These are phyloP conservation scores for Boechera divaricarpa DNA, from an alignment of 345 rosid genomes.

Conservation along the genomic window DNA sequence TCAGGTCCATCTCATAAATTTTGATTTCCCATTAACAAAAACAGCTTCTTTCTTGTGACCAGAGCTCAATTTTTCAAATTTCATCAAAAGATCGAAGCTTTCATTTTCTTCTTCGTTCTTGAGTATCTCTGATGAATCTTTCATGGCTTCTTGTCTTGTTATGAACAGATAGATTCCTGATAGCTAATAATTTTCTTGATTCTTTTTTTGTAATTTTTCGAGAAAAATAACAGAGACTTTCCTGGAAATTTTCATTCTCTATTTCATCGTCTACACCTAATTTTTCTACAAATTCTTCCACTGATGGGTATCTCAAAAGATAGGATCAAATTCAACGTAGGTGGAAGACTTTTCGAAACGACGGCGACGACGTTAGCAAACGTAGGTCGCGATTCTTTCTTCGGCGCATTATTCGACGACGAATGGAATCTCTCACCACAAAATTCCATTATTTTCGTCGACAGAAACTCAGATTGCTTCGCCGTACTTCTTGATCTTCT, in stretches of 20 bases:
- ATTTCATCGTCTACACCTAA: not conserved
- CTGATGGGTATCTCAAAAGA: slow-evolving; percentile 78
- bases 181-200: not conserved
- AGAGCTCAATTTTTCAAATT: slow-evolving; percentile 48
- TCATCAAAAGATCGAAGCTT: slow-evolving; percentile 15
- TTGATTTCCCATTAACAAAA: slow-evolving; percentile 47
- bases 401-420: slow-evolving; percentile 82
- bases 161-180: slow-evolving; percentile 1
- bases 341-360: slow-evolving; percentile 89
- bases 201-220: slow-evolving; percentile 24
- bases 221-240: slow-evolving; percentile 2
- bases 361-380: slow-evolving; percentile 93
- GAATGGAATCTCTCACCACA: slow-evolving; percentile 64
- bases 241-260: not conserved
- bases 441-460: slow-evolving; percentile 62
- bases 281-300: slow-evolving; percentile 11
- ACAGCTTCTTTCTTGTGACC: slow-evolving; percentile 51
- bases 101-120: not conserved
- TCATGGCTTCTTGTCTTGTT: slow-evolving; percentile 15
- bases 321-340: slow-evolving; percentile 80
- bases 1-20: slow-evolving; percentile 40
- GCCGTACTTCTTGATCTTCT: slow-evolving; percentile 90
- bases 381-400: slow-evolving; percentile 88
- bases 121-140: slow-evolving; percentile 17
- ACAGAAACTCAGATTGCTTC: slow-evolving; percentile 92